Evolutionary conservation across 805 yeast species (phyloP), one percentile per base, ranked within the genome.

Genomic region (Zygotorulaspora sp.): DNA sequence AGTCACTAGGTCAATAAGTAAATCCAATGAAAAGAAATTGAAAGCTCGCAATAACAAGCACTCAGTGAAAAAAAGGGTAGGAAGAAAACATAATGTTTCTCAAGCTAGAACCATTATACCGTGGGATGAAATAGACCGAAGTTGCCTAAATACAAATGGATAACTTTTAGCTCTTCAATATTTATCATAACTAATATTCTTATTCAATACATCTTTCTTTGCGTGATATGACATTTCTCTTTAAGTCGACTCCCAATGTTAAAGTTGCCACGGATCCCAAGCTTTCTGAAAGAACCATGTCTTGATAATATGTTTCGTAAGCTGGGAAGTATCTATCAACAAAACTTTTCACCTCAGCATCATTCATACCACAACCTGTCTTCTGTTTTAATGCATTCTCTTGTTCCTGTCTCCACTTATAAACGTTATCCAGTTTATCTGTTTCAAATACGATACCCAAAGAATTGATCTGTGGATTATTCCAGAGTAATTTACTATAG

Each of bases 281-380:
- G 18, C 44, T 44, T 12, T 72, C 73, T 4, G 50, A 35, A 2
- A 51, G 39, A 1, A 54, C 47, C 39, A 79, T 61, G 1, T 65
- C 57, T 9, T 63, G 63, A 52, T 76, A 81, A 57, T 84, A 92
- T 14, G 89, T 53, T 44, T 76, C 73, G 52, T 90, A 90, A 24
- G 82, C 75, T 1, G 95, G 95, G 87, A 84, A 82, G 60, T 90
- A 90, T 43, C 95, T 72, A 43, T 81, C 77, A 8, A 90, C 80
- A 66, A 92, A 92, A 13, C 46, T 46, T 7, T 48, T 60, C 4
- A 90, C 96, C 49, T 81, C 72, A 1, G 55, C 68, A 48, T 84
- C 92, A 2, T 80, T 62, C 97, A 92, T 89, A 0, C 97, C 97
- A 1, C 50, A 36, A 0, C 95, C 96, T 16, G 60, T 67, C 7